Evolutionary conservation across 106 monocot species (phyloP), one percentile per base, ranked within the genome.

Genomic region (Dioscorea alata): DNA sequence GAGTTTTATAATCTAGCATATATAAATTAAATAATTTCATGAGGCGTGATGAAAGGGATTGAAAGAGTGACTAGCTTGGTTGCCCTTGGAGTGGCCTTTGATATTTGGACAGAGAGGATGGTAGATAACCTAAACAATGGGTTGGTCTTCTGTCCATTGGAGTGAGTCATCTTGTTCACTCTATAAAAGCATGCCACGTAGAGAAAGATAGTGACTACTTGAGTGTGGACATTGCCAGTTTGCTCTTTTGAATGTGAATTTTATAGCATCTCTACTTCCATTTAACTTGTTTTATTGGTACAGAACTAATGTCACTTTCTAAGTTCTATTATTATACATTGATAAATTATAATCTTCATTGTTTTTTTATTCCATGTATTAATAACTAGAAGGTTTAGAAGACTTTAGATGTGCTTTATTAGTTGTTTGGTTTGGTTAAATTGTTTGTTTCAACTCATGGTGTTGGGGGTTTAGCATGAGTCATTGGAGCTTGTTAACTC

Each of bases 91-190:
- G 25, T 23, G 13, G 19, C 60, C 12, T 60, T 22, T 60, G 21
- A 4, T 20, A 20, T 1, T 13, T 13, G 22, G 60, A 13, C 13
- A 23, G 23, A 25, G 21, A 60, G 22, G 60, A 25, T 42, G 18
- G 63, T 42, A 35, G 63, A 64, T 64, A 64, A 64, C 42, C 63
- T 64, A 64, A 64, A 34, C 42, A 64, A 64, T 42, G 33, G 18
- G 63, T 64, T 64, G 63, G 63, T 64, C 63, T 1, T 32, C 4
- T 64, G 63, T 60, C 60, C 42, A 60, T 13, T 60, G 25, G 60
- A 23, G 23, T 56, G 54, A 56, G 54, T 56, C 54, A 19, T 42
- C 54, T 56, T 56, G 54, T 52, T 10, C 60, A 8, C 23, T 13
- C 60, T 60, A 8, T 24, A 12, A 60, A 6, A 24, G 60, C 14